Evolutionary conservation across 192 early-diverging fungal species (phyloP).

Genomic region (Coemansia sp.): DNA sequence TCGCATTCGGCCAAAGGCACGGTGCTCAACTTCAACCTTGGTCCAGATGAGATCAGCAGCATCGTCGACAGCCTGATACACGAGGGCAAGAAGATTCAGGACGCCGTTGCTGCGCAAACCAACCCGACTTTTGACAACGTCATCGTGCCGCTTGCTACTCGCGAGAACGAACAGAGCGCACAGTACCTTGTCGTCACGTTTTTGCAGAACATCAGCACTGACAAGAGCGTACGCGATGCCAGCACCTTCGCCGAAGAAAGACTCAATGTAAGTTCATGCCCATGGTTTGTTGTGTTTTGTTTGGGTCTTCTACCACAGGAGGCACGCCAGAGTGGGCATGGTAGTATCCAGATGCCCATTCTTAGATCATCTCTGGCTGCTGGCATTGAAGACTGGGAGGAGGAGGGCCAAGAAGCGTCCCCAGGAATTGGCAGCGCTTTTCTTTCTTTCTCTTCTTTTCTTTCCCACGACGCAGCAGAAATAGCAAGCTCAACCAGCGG

Average conservation of each 20-base stretch:
- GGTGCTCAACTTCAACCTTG: constrained; percentile 49
- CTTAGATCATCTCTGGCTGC: neutral
- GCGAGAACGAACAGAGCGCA: constrained; percentile 39
- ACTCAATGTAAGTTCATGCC: constrained; percentile 50
- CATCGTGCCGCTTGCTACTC: constrained; percentile 41
- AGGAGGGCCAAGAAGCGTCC: too few relatives aligned
- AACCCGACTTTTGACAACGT: constrained; percentile 54
- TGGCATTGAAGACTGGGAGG: neutral
- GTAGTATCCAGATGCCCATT: too few relatives aligned
- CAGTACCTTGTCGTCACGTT: constrained; percentile 43
- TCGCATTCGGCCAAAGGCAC: constrained; percentile 28
- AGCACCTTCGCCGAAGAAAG: constrained; percentile 63
- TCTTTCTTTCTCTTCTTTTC: neutral
- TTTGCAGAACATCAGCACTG: constrained; percentile 53
- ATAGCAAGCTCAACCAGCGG: too few relatives aligned
- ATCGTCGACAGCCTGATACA: constrained; percentile 28
- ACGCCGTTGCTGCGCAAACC: constrained; percentile 39
- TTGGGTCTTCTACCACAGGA: too few relatives aligned
- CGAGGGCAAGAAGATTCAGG: constrained; percentile 38
- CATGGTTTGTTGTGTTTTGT: neutral
- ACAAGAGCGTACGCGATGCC: constrained; percentile 68
- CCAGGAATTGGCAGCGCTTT: neutral
- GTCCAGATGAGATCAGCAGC: constrained; percentile 28
- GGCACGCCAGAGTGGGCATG: too few relatives aligned
- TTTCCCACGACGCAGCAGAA: neutral